Evolutionary conservation across 2,329 filamentous ascomycete species (phyloP), one percentile per base, ranked within the genome.

Genomic region (Sphaerulina vaccinii): DNA sequence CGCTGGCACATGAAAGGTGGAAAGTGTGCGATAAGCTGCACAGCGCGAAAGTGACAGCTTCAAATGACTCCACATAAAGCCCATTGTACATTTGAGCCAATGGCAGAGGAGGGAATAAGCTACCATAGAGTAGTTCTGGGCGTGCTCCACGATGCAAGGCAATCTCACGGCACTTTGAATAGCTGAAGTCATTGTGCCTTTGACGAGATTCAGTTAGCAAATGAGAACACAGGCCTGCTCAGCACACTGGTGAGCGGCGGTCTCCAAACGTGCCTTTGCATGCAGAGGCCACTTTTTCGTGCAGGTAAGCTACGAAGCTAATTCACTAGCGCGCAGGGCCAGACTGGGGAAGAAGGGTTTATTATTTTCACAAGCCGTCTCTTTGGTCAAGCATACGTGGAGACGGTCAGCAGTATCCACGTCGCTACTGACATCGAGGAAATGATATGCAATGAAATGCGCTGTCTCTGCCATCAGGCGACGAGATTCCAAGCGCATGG

Each of bases 101-200:
- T 41, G 41, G 49, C 43, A 42, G 32, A 15, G 16, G 35, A 33
- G 10, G 44, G 45, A 40, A 48, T 48, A 40, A 48, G 45, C 45
- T 40, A 48, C 15, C 13, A 46, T 9, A 33, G 24, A 56, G 56
- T 53, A 57, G 56, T 54, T 52, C 45, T 33, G 46, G 23, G 33
- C 42, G 49, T 10, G 46, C 46, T 22, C 46, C 27, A 32, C n/a
- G 36, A 54, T 53, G 54, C 52, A 54, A 55, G 54, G 57, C 57
- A 57, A 59, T 59, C 57, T 59, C 51, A 46, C 57, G 56, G 56
- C 51, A 59, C 49, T 59, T 52, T 16, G 41, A 19, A 29, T 33
- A 38, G 42, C 40, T 54, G 52, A 51, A 53, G 54, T 59, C 54
- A 57, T 54, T 54, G 21, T 47, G 18, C 29, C 22, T 23, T 39